Conservation (phyloP, 306 rosid genomes). For the Trichosanthes truncata region DNA sequence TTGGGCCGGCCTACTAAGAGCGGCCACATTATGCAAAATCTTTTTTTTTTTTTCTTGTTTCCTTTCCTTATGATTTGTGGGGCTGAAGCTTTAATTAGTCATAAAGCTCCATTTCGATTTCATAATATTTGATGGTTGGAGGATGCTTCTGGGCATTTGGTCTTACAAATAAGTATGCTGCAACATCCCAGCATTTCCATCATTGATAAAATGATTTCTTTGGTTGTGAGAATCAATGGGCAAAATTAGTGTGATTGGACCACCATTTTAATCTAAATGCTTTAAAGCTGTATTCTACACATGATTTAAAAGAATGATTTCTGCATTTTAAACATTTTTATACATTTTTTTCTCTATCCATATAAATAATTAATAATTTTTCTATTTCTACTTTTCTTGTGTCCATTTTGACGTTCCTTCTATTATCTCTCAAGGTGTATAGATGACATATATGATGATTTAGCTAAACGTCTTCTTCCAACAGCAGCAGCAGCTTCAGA, state of each 20-base stretch:
- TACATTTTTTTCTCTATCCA: neutral
- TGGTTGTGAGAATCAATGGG: neutral
- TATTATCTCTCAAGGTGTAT: slow-evolving; percentile 34
- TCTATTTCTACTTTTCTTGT: neutral
- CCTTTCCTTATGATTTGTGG: neutral
- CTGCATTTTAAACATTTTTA: neutral
- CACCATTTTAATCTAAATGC: neutral
- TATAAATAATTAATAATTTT: neutral
- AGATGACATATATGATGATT: slow-evolving; percentile 61
- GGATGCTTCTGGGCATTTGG: neutral
- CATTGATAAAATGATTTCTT: neutral
- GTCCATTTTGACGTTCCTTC: neutral
- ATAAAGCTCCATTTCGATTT: neutral
- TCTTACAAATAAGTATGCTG: neutral
- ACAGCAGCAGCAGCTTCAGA: slow-evolving; percentile 31
- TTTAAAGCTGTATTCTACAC: neutral
- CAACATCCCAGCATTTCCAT: neutral
- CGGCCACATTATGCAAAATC: neutral
- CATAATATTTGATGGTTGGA: neutral
- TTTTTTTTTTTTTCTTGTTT: neutral
- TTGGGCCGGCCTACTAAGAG: neutral
- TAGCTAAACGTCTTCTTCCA: slow-evolving; percentile 57
- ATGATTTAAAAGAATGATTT: neutral
- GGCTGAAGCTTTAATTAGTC: neutral
- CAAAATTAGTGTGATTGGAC: neutral